Evolutionary conservation across 139 green algal genomes (phyloP), one percentile per base, ranked within the genome.

Genomic region (Chlorella sp.): DNA sequence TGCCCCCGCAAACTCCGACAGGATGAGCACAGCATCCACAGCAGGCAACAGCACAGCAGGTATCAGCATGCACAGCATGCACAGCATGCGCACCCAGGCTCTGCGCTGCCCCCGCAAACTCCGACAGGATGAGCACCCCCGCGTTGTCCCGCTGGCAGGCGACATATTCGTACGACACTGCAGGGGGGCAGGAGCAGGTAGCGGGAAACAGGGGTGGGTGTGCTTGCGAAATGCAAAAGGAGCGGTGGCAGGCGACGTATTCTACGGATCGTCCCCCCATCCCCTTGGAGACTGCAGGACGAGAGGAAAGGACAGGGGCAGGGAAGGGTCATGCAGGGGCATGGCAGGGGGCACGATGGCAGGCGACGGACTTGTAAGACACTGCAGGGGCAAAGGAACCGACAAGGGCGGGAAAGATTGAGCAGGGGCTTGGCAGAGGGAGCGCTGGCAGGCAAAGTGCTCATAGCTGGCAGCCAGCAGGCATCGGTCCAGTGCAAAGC

Each of bases 21-120:
- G 14, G 5, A 0, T 19, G 36, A 32, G 9, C 73, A 57, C 36
- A 57, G 34, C 64, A 73, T 7, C 11, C 64, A 73, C 64, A 78
- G 28, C 40, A 83, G 2, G n/a, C n/a, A n/a, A 75, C 77, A 57
- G n/a, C 32, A 85, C n/a, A n/a, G n/a, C n/a, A n/a, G n/a, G n/a
- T n/a, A n/a, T 2, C n/a, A 37, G 30, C 64, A 73, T 7, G 64
- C 64, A 73, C 64, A 78, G 28, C 40, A 83, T 19, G n/a, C n/a
- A 75, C 77, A 57, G n/a, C 32, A 85, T 1, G 19, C 92, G 76
- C 90, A 91, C 94, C 96, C 76, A 96, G 86, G 19, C 88, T 93
- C 92, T 99, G 97, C 36, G 97, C 97, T 2, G 97, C 97, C 28
- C 97, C 97, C 5, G 98, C 98, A 97, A 99, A 99, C 95, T 99